phyloP scores from a whole-genome alignment of 306 rosid species.

The Oxytropis ochrocephala region DNA sequence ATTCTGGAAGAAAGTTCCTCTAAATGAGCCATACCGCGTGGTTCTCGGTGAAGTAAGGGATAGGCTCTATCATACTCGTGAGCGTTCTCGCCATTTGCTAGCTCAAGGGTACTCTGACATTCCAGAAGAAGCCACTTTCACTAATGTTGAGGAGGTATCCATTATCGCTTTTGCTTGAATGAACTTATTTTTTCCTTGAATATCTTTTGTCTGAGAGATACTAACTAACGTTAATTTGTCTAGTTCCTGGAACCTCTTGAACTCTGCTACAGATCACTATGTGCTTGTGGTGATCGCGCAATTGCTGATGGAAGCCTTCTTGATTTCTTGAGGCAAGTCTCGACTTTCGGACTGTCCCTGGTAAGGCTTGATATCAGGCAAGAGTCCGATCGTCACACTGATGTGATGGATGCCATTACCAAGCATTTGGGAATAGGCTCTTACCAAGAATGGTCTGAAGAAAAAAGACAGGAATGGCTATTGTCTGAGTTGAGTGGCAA shows the following conservation, averaged over 20 bases:
- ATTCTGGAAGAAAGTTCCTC: slow-evolving; percentile 88
- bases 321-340: slow-evolving; percentile 94
- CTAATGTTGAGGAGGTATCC: slow-evolving; percentile 68
- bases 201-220: neutral
- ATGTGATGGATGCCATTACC: slow-evolving; percentile 86
- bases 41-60: slow-evolving; percentile 89
- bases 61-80: slow-evolving; percentile 92
- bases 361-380: slow-evolving; percentile 96
- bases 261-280: slow-evolving; percentile 85
- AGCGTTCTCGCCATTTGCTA: slow-evolving; percentile 83
- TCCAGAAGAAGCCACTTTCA: slow-evolving; percentile 83
- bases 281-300: slow-evolving; percentile 79
- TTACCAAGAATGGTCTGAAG: slow-evolving; percentile 91
- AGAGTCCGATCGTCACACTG: slow-evolving; percentile 92
- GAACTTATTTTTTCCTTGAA: neutral
- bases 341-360: slow-evolving; percentile 91
- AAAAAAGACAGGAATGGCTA: slow-evolving; percentile 85
- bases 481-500: slow-evolving; percentile 79
- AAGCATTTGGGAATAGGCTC: slow-evolving; percentile 87
- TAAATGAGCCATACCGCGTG: slow-evolving; percentile 92
- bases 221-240: slow-evolving; percentile 32
- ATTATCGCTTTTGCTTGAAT: no score
- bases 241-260: slow-evolving; percentile 97
- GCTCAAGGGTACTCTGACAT: slow-evolving; percentile 79
- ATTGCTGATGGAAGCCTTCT: slow-evolving; percentile 97